Base-by-base conservation (phyloP, 345 rosid species). In the Durio zibethinus region DNA sequence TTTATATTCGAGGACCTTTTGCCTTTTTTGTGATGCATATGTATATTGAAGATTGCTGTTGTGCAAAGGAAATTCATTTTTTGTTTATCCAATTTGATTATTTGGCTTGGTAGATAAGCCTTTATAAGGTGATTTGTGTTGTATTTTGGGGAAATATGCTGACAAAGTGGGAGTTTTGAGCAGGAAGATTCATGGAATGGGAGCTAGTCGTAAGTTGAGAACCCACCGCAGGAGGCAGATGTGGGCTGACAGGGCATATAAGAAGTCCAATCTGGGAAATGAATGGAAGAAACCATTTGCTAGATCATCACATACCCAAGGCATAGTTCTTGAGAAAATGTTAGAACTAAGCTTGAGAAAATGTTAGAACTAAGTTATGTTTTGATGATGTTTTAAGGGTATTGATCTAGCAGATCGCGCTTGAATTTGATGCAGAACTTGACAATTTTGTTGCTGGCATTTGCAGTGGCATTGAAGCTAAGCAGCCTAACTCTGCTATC, bases 401-500 rank as follows among this genome's bases (percentile, higher is more conserved):
- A 25, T 25, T 59, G 63, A 25, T 11, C 18, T 11, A 9, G 21
- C 15, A 3, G 5, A 48, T 50, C 4, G 18, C 31, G 3, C 12
- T 50, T 21, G 12, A n/a, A 15, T 50, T 18, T 6, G 6, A 10
- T 70, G 18, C 12, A n/a, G 0, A 36, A 16, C 52, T 56, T 53
- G 33, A 77, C 42, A 16, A 40, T 60, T 25, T 61, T 57, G 12
- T 43, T 3, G 61, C 10, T 27, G 67, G 6, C 10, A 20, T 47
- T 3, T 81, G 82, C 91, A 93, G 98, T 14, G 98, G 99, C 76
- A 93, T 92, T 85, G 97, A 93, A 80, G 99, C 98, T 56, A 95
- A 95, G 88, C 97, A 92, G 91, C 99, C 99, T 5, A 95, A 95
- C 87, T 95, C 99, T 85, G 99, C 98, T 57, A 95, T 95, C 83